Evolutionary conservation across 176 grass and related monocot species (phyloP).

Genomic region (Carex kokanica): DNA sequence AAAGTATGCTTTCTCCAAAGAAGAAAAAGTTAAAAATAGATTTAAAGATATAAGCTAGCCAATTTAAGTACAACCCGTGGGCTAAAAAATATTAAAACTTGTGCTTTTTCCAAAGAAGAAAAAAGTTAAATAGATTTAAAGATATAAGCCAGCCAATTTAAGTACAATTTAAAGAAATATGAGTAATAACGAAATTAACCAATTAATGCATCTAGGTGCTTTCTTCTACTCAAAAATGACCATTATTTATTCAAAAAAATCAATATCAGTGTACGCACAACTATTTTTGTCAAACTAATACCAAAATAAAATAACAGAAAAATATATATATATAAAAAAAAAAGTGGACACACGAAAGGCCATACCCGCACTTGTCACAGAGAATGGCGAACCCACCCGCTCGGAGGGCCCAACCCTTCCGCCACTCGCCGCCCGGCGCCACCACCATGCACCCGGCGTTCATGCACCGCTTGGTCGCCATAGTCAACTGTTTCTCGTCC

Average conservation of each 20-base stretch:
- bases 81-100: not conserved
- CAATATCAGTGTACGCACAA: not conserved
- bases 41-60: not conserved
- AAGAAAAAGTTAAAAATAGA: not conserved
- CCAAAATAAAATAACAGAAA: not conserved
- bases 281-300: not conserved
- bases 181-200: conserved; percentile 15
- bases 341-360: not conserved
- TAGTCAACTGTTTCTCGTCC: not conserved
- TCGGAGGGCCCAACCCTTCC: conserved; percentile 88
- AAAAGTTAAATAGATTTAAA: not conserved
- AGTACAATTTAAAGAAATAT: conserved; percentile 5
- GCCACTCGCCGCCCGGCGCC: conserved; percentile 52
- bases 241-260: conserved; percentile 6
- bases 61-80: not conserved
- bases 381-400: conserved; percentile 67
- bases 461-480: conserved; percentile 56
- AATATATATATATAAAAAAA: not conserved
- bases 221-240: not conserved
- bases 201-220: not conserved
- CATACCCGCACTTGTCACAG: conserved; percentile 98
- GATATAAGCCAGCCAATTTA: not conserved
- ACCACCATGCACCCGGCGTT: conserved; percentile 56
- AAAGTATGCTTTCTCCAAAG: not conserved
- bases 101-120: not conserved